Evolutionary conservation across 768 basidiomycete species (phyloP).

Genomic region (Leccinum disarticulatum): DNA sequence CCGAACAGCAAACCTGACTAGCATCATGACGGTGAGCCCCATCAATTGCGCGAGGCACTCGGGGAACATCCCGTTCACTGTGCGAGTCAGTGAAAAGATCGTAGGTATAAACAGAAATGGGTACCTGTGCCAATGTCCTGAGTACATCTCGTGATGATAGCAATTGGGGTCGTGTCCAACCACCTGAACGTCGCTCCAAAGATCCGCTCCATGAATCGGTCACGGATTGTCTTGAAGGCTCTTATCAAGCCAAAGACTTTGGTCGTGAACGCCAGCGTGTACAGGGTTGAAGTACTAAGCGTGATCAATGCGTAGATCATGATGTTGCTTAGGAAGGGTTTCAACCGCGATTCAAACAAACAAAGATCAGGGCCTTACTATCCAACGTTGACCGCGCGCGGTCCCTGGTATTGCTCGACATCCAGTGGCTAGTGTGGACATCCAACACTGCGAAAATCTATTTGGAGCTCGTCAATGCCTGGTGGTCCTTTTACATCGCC

Average conservation of each 20-base stretch:
- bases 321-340: slow-evolving; percentile 44
- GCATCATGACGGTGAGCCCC: no score
- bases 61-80: no score
- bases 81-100: neutral
- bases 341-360: neutral
- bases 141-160: slow-evolving; percentile 33
- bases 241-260: slow-evolving; percentile 48
- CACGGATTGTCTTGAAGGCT: slow-evolving; percentile 56
- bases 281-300: slow-evolving; percentile 31
- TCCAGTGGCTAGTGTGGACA: slow-evolving; percentile 49
- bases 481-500: neutral
- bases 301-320: slow-evolving; percentile 41
- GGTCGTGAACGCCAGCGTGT: slow-evolving; percentile 33
- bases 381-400: slow-evolving; percentile 32
- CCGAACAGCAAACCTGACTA: no score
- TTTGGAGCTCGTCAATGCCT: neutral
- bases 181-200: slow-evolving; percentile 63
- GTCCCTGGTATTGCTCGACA: slow-evolving; percentile 33
- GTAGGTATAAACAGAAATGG: neutral
- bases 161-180: slow-evolving; percentile 41
- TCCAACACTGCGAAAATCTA: slow-evolving; percentile 56
- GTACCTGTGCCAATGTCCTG: slow-evolving; percentile 50
- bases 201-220: slow-evolving; percentile 49
- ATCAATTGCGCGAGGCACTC: no score
- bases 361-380: slow-evolving; percentile 26